Evolutionary conservation across 306 rosid genomes (phyloP), one percentile per base, ranked within the genome.

Genomic region (Bauhinia variegata): DNA sequence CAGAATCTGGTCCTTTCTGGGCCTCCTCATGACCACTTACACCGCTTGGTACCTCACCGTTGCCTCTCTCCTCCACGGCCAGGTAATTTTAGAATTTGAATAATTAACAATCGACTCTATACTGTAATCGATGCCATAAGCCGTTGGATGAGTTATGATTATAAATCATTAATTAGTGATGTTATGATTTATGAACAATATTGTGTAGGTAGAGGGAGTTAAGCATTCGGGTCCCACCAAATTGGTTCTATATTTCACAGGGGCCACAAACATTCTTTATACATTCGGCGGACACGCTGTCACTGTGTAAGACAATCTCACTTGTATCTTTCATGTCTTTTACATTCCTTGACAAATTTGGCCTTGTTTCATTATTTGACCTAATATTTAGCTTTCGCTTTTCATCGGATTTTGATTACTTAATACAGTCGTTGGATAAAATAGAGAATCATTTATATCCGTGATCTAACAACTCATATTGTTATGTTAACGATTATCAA

Each of bases 221-320:
- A 81, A 86, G 83, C 97, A 93, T 71, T 86, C 98, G 48, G 98
- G 97, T 75, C 97, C 98, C 13, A 60, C 86, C 67, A 93, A 84
- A 82, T 18, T 93, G 79, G 97, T 89, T 64, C 82, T 93, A 6
- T 93, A 93, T 81, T 93, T 93, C 82, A 93, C 98, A 0, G 98
- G 98, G 84, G 88, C 98, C 88, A 93, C 98, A 71, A 93, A 93
- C 97, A 93, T 93, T 88, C 98, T 93, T 75, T 93, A 93, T 86
- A 93, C 98, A 61, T 93, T 93, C 36, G 98, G 98, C 75, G 98
- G 98, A 68, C 98, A 93, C 82, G 98, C 98, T 59, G 98, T 93
- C 60, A 93, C 98, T 78, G 98, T 93, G 98, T 93, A 93, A 84
- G 95, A 80, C 87, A n/a, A n/a, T n/a, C n/a, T n/a, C n/a, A n/a